Evolutionary conservation across 139 green algal genomes (phyloP).

Genomic region (Bryopsis sp.): DNA sequence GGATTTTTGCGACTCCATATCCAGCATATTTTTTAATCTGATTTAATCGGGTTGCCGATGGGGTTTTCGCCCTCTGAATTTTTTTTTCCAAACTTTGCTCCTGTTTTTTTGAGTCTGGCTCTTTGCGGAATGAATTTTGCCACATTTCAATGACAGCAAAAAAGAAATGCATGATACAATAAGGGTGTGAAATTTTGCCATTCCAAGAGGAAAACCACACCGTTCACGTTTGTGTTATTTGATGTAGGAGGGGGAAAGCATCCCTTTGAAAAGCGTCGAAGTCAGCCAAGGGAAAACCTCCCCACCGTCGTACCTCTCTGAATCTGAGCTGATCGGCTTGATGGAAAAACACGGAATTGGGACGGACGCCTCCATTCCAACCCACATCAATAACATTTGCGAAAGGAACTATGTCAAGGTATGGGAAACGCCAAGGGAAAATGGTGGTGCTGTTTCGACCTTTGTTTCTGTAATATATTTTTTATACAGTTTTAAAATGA

Average conservation of each 20-base stretch:
- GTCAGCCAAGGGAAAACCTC: conserved; percentile 52
- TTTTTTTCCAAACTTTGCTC: too few relatives aligned
- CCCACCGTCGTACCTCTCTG: conserved; percentile 68
- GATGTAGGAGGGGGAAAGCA: conserved; percentile 31
- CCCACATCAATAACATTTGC: conserved; percentile 84
- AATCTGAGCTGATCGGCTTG: conserved; percentile 73
- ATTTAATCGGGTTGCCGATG: not conserved
- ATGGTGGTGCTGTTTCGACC: not conserved
- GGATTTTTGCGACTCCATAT: too few relatives aligned
- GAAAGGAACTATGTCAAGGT: conserved; percentile 63
- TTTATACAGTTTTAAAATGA: too few relatives aligned
- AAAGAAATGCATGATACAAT: too few relatives aligned
- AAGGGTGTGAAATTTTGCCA: too few relatives aligned
- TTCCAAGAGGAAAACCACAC: too few relatives aligned
- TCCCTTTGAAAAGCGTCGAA: conserved; percentile 51
- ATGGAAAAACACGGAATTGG: conserved; percentile 88
- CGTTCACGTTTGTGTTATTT: not conserved
- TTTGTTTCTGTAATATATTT: not conserved
- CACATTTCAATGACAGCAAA: too few relatives aligned
- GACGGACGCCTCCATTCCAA: conserved; percentile 44
- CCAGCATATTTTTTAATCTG: too few relatives aligned
- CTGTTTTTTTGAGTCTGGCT: too few relatives aligned
- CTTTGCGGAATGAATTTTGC: too few relatives aligned
- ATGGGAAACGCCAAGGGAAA: not conserved
- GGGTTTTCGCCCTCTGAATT: not conserved